Base-by-base conservation (phyloP, 306 rosid species). In the Parietaria judaica region DNA sequence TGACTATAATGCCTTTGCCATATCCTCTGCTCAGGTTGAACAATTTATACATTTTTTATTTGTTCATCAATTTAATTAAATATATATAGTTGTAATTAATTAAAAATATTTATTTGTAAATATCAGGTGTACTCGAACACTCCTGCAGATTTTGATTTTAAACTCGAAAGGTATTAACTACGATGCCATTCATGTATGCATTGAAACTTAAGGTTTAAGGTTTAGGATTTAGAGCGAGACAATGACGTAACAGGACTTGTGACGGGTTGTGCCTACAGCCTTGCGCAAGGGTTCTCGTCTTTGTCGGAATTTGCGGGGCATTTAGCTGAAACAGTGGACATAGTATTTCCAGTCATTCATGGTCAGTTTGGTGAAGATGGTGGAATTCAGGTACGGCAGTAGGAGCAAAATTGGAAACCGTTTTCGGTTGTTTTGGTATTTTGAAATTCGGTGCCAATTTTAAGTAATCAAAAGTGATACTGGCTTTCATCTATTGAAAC, bases 351-450 rank as follows among this genome's bases (percentile, higher is more conserved):
- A 9, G 96, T 88, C 73, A 91, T 91, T 71, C 98, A 91, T 54
- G 98, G 98, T 68, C 74, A 74, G 58, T 91, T 85, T 75, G 96
- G 98, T 23, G 98, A 91, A 86, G 96, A 91, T 79, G 98, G 98
- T 51, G 87, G 83, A 65, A 78, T 91, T 81, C 98, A 91, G 98
- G 98, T 91, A 55, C 23, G 17, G 68, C 14, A 23, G 2, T 23
- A 23, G 31, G 31, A 2, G 31, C 31, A 23, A 23, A 23, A 23
- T 23, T 2, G 31, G 31, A 23, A 23, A 23, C 31, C 2, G 31
- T 23, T 23, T 23, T 23, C 31, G 31, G 31, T 23, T 23, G 31
- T 23, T 23, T 23, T 23, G 31, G 31, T 23, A 23, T 23, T 23
- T 23, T 23, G 31, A 23, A 23, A 23, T 23, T 23, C 31, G 31